Conservation (phyloP, 805 yeast genomes). For the Yamadazyma endophytica region DNA sequence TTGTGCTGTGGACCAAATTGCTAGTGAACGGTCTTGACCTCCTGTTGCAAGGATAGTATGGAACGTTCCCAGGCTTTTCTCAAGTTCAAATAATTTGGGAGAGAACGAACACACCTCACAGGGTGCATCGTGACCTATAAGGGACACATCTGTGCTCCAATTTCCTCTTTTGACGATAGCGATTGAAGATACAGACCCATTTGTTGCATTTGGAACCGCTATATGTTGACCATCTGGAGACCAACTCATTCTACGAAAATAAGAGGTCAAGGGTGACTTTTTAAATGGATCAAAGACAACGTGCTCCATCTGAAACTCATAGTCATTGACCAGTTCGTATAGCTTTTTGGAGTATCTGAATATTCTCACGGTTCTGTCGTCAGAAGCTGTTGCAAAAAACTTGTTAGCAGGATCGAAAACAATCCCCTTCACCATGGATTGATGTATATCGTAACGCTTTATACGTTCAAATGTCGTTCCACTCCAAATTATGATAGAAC, state of each 20-base stretch:
- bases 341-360: slow-evolving; percentile 72
- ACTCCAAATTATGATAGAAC: slow-evolving; percentile 91
- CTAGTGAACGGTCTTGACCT: slow-evolving; percentile 88
- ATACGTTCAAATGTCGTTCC: slow-evolving; percentile 88
- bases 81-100: slow-evolving; percentile 57
- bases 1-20: slow-evolving; percentile 78
- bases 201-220: slow-evolving; percentile 82
- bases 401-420: slow-evolving; percentile 98
- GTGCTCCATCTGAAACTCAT: slow-evolving; percentile 83
- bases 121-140: slow-evolving; percentile 82
- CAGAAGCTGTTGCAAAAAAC: slow-evolving; percentile 95
- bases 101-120: slow-evolving; percentile 77
- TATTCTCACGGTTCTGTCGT: slow-evolving; percentile 86
- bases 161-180: slow-evolving; percentile 71
- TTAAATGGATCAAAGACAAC: slow-evolving; percentile 80
- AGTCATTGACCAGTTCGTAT: slow-evolving; percentile 50
- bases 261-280: slow-evolving; percentile 87
- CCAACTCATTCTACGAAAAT: slow-evolving; percentile 84
- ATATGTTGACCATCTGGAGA: slow-evolving; percentile 87
- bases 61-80: slow-evolving; percentile 16
- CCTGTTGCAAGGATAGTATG: slow-evolving; percentile 88
- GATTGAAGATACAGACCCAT: slow-evolving; percentile 75
- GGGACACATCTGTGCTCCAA: slow-evolving; percentile 72
- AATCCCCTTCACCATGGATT: slow-evolving; percentile 92
- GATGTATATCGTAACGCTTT: slow-evolving; percentile 87